These are phyloP conservation scores for Echeveria elegans DNA, from an alignment of 164 flowering plant genomes.

Conservation along the genomic window DNA sequence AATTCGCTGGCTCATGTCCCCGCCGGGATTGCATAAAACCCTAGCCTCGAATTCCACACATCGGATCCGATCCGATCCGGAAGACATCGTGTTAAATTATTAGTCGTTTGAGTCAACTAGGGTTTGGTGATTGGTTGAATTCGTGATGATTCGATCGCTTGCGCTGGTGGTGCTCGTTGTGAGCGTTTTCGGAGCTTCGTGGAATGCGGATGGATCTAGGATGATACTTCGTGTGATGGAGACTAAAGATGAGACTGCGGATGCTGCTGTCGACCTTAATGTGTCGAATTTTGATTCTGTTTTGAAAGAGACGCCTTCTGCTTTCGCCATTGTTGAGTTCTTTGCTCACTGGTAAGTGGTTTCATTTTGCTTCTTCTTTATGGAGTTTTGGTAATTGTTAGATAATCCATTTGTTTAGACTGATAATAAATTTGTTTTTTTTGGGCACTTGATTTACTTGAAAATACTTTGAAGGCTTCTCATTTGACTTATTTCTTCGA, in stretches of 20 bases:
- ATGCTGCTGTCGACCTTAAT: neutral
- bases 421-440: neutral
- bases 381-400: neutral
- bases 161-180: conserved; percentile 10
- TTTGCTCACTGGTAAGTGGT: conserved; percentile 5
- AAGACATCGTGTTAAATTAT: neutral
- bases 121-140: neutral
- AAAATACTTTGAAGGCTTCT: too few species aligned
- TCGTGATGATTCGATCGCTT: neutral
- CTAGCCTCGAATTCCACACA: neutral
- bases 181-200: conserved; percentile 13
- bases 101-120: neutral
- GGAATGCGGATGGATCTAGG: conserved; percentile 34
- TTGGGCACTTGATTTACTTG: too few species aligned
- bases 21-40: neutral
- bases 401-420: neutral
- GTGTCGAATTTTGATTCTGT: conserved; percentile 16
- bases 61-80: neutral
- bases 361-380: too few species aligned
- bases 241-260: neutral
- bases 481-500: too few species aligned
- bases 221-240: conserved; percentile 46
- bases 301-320: neutral
- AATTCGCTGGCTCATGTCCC: neutral
- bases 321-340: conserved; percentile 14